Conservation (phyloP, 2,329 filamentous ascomycete species). For the Phaeosphaeria sp. region DNA sequence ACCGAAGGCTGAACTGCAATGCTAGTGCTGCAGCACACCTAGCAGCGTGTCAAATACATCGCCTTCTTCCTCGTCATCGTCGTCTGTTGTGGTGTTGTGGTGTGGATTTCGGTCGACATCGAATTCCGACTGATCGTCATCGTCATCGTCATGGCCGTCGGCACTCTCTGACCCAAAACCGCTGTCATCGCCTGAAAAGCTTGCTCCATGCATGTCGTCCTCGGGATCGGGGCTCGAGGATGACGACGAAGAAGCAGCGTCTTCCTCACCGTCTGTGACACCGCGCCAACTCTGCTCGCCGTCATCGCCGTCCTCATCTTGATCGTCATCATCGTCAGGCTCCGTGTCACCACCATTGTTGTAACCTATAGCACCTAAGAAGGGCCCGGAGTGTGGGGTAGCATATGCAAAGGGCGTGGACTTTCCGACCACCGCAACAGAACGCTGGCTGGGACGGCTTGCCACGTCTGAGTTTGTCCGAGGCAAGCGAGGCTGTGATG, state of each 20-base stretch:
- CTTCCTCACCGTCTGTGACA: slow-evolving; percentile 34
- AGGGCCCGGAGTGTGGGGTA: slow-evolving; percentile 68
- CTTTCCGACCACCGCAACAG: slow-evolving; percentile 35
- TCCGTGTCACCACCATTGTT: slow-evolving; percentile 43
- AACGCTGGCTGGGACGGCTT: slow-evolving; percentile 55
- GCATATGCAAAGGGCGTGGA: slow-evolving; percentile 73
- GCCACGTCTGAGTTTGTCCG: slow-evolving; percentile 41
- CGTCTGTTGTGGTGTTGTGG: slow-evolving; percentile 4
- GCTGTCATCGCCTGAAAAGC: slow-evolving; percentile 46
- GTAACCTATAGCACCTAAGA: slow-evolving; percentile 38
- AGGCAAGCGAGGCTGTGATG: slow-evolving; percentile 35
- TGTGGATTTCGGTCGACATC: slow-evolving; percentile 9
- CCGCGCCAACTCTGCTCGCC: slow-evolving; percentile 41
- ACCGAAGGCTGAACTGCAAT: background rate
- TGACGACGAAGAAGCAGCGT: slow-evolving; percentile 29
- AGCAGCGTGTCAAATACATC: slow-evolving; percentile 32
- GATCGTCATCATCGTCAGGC: slow-evolving; percentile 39
- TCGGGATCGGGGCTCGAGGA: slow-evolving; percentile 16
- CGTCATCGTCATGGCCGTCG: slow-evolving; percentile 21
- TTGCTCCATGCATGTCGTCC: slow-evolving; percentile 30
- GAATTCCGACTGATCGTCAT: slow-evolving; percentile 7
- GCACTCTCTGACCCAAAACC: slow-evolving; percentile 39
- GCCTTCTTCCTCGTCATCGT: slow-evolving; percentile 22
- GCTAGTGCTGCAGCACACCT: slow-evolving; percentile 25
- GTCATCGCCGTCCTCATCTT: slow-evolving; percentile 40